Percentiles rank a stretch among this genome's conserved stretches.
Conservation (phyloP, 2,329 filamentous ascomycete species). For the Fonsecaea monophora region DNA sequence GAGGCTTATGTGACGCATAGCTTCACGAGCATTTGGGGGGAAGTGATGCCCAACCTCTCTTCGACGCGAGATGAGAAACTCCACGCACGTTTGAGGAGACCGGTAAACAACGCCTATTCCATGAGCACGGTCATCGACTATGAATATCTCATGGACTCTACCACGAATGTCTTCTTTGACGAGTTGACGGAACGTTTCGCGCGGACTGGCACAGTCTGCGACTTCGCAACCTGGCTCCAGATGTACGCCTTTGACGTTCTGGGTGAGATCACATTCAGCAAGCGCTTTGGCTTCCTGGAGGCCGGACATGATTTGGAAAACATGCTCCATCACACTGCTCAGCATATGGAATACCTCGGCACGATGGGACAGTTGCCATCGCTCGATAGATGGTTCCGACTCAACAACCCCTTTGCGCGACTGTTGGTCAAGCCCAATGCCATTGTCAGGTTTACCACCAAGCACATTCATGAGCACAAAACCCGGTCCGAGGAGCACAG, state of each 20-base stretch:
- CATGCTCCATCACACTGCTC: constrained; percentile 19
- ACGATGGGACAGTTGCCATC: constrained; percentile 23
- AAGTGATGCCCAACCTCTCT: constrained; percentile 17
- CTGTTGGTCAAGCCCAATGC: constrained; percentile 62
- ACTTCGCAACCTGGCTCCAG: constrained; percentile 66
- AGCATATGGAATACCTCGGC: constrained; percentile 30
- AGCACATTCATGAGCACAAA: constrained; percentile 58
- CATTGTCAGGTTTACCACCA: constrained; percentile 53
- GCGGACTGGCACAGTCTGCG: neutral
- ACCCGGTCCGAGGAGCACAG: constrained; percentile 59
- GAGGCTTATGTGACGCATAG: neutral
- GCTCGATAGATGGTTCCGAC: constrained; percentile 58
- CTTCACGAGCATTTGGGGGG: constrained; percentile 6
- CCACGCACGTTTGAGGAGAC: constrained; percentile 18
- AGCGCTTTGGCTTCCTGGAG: constrained; percentile 76
- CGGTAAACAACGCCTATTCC: constrained; percentile 25
- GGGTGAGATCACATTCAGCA: constrained; percentile 52
- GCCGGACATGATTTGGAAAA: constrained; percentile 72
- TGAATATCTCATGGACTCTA: constrained; percentile 27
- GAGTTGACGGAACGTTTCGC: constrained; percentile 39
- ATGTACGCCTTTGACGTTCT: constrained; percentile 81
- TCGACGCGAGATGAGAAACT: constrained; percentile 21
- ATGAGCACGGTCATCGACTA: constrained; percentile 24
- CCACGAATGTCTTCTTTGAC: constrained; percentile 62
- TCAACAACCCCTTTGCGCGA: constrained; percentile 70